phyloP scores from a whole-genome alignment of 345 rosid genomes.

The Mangifera indica region DNA sequence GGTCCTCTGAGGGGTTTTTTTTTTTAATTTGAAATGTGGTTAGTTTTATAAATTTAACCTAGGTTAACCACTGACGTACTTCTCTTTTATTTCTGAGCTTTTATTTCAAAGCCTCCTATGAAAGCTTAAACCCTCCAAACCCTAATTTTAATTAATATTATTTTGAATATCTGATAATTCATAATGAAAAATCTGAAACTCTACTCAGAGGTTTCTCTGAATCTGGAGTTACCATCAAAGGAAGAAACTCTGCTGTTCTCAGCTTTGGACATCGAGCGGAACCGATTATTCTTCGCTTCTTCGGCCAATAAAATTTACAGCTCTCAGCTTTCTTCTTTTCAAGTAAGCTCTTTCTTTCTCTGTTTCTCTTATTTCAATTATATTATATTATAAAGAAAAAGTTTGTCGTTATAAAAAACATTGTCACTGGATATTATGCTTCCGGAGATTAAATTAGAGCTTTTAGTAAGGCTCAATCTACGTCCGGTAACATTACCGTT shows the following conservation, averaged over 20 bases:
- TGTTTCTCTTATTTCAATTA: neutral
- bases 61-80: slow-evolving; percentile 1
- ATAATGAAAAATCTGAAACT: slow-evolving; percentile 81
- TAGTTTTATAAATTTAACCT: neutral
- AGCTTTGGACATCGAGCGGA: slow-evolving; percentile 75
- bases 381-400: too few species aligned
- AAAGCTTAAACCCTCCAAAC: slow-evolving; percentile 20
- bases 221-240: slow-evolving; percentile 51
- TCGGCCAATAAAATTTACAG: slow-evolving; percentile 62
- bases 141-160: slow-evolving; percentile 11
- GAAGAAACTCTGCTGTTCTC: slow-evolving; percentile 57
- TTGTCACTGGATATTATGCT: too few species aligned
- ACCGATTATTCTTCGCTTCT: slow-evolving; percentile 80
- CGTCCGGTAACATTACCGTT: too few species aligned
- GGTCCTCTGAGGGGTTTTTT: too few species aligned
- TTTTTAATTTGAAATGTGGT: too few species aligned
- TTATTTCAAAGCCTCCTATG: neutral
- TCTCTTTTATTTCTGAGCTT: too few species aligned
- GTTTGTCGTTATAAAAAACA: too few species aligned
- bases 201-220: slow-evolving; percentile 52
- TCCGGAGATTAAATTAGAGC: too few species aligned
- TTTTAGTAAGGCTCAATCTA: too few species aligned
- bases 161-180: slow-evolving; percentile 6
- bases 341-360: slow-evolving; percentile 34
- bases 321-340: slow-evolving; percentile 59